A percentile compares a stretch with the other conserved stretches of the same genome.
Conservation (phyloP, 2,329 filamentous ascomycete genomes). For the Penicillium psychrosexuale region DNA sequence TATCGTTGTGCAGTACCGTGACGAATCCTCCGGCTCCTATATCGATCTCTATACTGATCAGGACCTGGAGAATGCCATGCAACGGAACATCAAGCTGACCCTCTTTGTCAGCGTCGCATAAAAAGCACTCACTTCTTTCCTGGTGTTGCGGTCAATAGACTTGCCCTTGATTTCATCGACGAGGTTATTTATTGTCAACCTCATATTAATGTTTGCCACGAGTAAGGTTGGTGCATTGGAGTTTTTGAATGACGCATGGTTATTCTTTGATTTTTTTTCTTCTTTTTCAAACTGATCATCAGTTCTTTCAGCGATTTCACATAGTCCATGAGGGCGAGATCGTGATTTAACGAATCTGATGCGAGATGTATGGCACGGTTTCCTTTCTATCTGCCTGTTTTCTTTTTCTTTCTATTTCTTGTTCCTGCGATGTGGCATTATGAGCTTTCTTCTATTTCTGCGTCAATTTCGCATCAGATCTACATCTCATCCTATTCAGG, state of each 20-base stretch:
- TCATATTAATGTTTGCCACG: slow-evolving; percentile 14
- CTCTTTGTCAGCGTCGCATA: slow-evolving; percentile 58
- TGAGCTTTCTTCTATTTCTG: slow-evolving; percentile 11
- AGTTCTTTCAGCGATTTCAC: slow-evolving; percentile 26
- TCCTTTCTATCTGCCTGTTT: slow-evolving; percentile 9
- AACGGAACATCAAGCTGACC: slow-evolving; percentile 82
- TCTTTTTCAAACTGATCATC: slow-evolving; percentile 7
- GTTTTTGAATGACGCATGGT: slow-evolving; percentile 15
- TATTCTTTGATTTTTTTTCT: background rate
- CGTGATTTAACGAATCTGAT: slow-evolving; percentile 35
- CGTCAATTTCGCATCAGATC: slow-evolving; percentile 7
- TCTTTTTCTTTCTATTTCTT: slow-evolving; percentile 6
- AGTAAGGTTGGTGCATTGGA: slow-evolving; percentile 24
- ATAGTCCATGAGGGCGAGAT: slow-evolving; percentile 20
- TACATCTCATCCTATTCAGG: slow-evolving; percentile 11
- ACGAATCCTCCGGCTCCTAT: slow-evolving; percentile 73
- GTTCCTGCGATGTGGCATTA: slow-evolving; percentile 15
- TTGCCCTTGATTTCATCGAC: slow-evolving; percentile 15
- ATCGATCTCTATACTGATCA: slow-evolving; percentile 73
- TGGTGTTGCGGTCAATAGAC: slow-evolving; percentile 13
- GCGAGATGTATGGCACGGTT: slow-evolving; percentile 33
- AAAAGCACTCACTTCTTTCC: slow-evolving; percentile 13
- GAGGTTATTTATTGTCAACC: slow-evolving; percentile 10
- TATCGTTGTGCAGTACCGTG: slow-evolving; percentile 78
- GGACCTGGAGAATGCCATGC: slow-evolving; percentile 75